Evolutionary conservation across 345 rosid species (phyloP).

Genomic region (Sapria himalayana): DNA sequence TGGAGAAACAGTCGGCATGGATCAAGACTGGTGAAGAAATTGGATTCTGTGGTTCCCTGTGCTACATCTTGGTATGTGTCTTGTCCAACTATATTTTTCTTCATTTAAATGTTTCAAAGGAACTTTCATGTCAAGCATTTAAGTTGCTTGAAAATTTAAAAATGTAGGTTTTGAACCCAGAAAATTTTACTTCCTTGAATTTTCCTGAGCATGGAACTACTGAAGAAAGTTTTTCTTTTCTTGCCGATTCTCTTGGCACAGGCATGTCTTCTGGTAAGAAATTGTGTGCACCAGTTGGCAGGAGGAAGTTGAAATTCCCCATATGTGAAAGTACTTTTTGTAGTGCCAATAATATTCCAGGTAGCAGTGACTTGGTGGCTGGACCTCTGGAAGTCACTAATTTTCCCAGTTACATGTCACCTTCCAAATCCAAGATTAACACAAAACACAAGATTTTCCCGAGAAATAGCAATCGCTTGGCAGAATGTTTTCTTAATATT

Average conservation of each 20-base stretch:
- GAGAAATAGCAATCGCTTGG: constrained; percentile 78
- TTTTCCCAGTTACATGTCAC: constrained; percentile 21
- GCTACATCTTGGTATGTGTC: constrained; percentile 45
- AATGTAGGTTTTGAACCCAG: constrained; percentile 43
- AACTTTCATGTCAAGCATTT: too few relatives aligned
- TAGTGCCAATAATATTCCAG: constrained; percentile 53
- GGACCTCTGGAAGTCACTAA: constrained; percentile 33
- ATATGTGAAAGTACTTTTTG: constrained; percentile 92
- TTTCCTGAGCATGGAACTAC: constrained; percentile 18
- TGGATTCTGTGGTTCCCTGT: constrained; percentile 55
- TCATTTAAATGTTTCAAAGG: constrained; percentile 4
- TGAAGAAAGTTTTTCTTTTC: constrained; percentile 30
- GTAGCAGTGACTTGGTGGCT: constrained; percentile 75
- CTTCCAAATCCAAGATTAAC: constrained; percentile 36
- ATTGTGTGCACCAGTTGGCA: constrained; percentile 23
- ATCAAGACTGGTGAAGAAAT: constrained; percentile 38
- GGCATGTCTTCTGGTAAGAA: constrained; percentile 30
- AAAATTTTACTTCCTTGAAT: constrained; percentile 14
- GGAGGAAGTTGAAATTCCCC: constrained; percentile 34
- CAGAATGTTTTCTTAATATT: constrained; percentile 59
- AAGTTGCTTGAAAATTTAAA: constrained; percentile 7
- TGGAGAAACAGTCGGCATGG: constrained; percentile 66
- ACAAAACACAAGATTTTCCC: constrained; percentile 42
- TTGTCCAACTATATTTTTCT: constrained; percentile 5
- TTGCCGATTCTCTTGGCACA: constrained; percentile 31